Percentiles rank a stretch among this genome's conserved stretches.
Evolutionary conservation across 2,329 filamentous ascomycete genomes (phyloP).

Genomic region (Paradendryphiella salina): DNA sequence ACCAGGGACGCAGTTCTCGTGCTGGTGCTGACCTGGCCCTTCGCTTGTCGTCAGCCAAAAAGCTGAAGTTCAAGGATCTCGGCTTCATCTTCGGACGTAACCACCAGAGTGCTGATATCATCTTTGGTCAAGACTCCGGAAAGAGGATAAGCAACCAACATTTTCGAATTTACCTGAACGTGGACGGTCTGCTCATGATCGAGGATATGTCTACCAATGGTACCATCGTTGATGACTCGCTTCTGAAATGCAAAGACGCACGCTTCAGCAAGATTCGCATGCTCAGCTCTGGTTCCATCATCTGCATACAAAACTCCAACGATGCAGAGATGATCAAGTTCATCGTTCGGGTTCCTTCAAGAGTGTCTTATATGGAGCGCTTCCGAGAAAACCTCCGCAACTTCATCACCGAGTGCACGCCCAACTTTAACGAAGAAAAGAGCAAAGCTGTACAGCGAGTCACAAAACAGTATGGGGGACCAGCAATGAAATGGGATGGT

Average conservation of each 20-base stretch:
- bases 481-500: slow-evolving; percentile 78
- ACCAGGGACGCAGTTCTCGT: slow-evolving; percentile 22
- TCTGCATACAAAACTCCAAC: slow-evolving; percentile 65
- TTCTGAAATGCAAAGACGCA: slow-evolving; percentile 60
- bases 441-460: slow-evolving; percentile 31
- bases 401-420: slow-evolving; percentile 59
- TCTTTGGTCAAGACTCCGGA: slow-evolving; percentile 65
- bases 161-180: slow-evolving; percentile 89
- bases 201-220: slow-evolving; percentile 96
- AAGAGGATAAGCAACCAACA: slow-evolving; percentile 90
- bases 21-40: slow-evolving; percentile 69
- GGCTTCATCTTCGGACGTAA: slow-evolving; percentile 92
- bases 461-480: slow-evolving; percentile 33
- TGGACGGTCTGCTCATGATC: slow-evolving; percentile 84
- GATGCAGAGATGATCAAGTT: slow-evolving; percentile 71
- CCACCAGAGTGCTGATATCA: slow-evolving; percentile 68
- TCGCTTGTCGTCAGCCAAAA: slow-evolving; percentile 67
- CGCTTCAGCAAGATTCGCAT: slow-evolving; percentile 60
- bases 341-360: slow-evolving; percentile 77
- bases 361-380: slow-evolving; percentile 66
- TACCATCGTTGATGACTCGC: slow-evolving; percentile 76
- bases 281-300: slow-evolving; percentile 71
- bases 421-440: slow-evolving; percentile 27
- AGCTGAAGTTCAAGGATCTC: slow-evolving; percentile 65
- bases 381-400: slow-evolving; percentile 71